Percentiles rank a stretch among this genome's conserved stretches.
Conservation (phyloP, 257 asterid genomes). For the Ballota nigra region DNA sequence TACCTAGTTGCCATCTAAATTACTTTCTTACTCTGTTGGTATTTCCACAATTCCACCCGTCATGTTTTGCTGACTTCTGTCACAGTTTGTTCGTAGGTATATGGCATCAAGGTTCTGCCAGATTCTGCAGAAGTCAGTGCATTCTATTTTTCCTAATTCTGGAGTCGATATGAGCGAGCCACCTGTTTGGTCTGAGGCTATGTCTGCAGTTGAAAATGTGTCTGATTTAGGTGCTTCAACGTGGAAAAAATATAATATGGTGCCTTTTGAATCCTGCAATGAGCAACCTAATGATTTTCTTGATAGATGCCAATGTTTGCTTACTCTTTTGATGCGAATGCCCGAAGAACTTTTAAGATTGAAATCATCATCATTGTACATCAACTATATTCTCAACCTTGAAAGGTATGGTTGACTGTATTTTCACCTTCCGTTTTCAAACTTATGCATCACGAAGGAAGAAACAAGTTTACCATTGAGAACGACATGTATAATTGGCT, state of each 20-base stretch:
- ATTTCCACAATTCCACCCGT: constrained; percentile 6
- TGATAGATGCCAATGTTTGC: constrained; percentile 50
- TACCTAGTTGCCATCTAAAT: constrained; percentile 7
- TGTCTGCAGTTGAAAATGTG: constrained; percentile 39
- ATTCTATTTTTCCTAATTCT: constrained; percentile 46
- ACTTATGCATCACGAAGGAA: constrained; percentile 13
- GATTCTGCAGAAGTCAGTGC: constrained; percentile 55
- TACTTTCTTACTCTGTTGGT: not conserved
- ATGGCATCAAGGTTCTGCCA: constrained; percentile 70
- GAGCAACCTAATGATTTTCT: constrained; percentile 38
- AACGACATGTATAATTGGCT: constrained; percentile 4
- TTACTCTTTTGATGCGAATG: constrained; percentile 62
- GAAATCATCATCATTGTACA: constrained; percentile 52
- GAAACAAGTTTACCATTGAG: constrained; percentile 4
- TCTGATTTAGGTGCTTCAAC: constrained; percentile 26
- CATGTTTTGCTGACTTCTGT: constrained; percentile 40
- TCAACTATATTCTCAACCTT: constrained; percentile 74
- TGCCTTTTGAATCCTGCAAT: constrained; percentile 32
- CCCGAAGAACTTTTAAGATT: constrained; percentile 69
- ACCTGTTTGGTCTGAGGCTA: constrained; percentile 59
- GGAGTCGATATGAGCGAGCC: constrained; percentile 50
- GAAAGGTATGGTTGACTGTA: constrained; percentile 55
- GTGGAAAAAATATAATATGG: constrained; percentile 25
- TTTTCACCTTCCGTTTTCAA: constrained; percentile 17
- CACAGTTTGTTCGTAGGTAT: constrained; percentile 74